Evolutionary conservation across 2,329 filamentous ascomycete genomes (phyloP), one percentile per base, ranked within the genome.

Genomic region (Penicillium sp.): DNA sequence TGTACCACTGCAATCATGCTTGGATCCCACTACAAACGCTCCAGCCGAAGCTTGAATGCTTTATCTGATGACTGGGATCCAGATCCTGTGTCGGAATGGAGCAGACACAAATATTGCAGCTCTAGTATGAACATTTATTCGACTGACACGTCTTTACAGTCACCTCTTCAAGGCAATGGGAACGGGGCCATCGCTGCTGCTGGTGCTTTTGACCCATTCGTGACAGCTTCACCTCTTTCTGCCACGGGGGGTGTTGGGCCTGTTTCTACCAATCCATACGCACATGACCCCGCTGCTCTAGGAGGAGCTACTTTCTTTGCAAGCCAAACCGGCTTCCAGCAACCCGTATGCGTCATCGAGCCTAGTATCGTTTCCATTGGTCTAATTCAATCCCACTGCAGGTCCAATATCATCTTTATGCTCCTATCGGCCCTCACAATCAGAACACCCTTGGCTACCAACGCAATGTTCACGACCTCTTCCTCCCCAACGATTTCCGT

Each of bases 321-420:
- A 57, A 79, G 80, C 55, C 76, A 83, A 60, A 77, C 80, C 55
- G 79, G 80, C 53, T 87, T 85, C 68, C 83, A 85, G 21, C 88
- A 89, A 63, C 89, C 89, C 23, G 85, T 88, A 74, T 69, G 81
- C 55, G 55, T n/a, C 19, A 27, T 16, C 8, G 33, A 13, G 13
- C 27, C 25, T 11, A 16, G 23, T 45, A 8, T 6, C 8, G 27
- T 44, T 35, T 29, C 21, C 11, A 21, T 33, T 25, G 23, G 25
- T 43, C 44, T 49, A 19, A 35, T 39, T 9, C 25, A 14, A 14
- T 33, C 3, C 27, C 27, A n/a, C 23, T 42, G 19, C 59, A 89
- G 86, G 84, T 92, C 6, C 90, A 93, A 79, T 96, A 97, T 72
- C 95, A 99, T 73, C 83, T 96, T 13, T 99, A 99, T 74, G 91